Evolutionary conservation across 2,329 filamentous ascomycete species (phyloP).

Genomic region (Aspergillus sojae): DNA sequence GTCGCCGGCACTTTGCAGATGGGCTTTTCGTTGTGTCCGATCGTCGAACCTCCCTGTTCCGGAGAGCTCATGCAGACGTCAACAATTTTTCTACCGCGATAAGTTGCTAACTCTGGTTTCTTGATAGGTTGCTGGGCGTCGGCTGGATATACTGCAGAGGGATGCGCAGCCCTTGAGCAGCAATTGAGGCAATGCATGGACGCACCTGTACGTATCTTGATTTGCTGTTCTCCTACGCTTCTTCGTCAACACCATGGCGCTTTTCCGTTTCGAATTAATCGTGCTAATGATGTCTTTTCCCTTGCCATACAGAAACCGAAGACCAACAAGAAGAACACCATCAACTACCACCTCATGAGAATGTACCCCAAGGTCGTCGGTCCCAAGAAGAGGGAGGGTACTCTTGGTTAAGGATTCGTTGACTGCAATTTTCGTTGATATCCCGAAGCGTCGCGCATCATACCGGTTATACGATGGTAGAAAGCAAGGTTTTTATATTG

Average conservation of each 20-base stretch:
- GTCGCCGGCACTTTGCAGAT: neutral
- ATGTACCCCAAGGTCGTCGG: slow-evolving; percentile 74
- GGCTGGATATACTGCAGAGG: slow-evolving; percentile 53
- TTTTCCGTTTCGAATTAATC: neutral
- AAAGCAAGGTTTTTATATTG: neutral
- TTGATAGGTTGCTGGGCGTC: slow-evolving; percentile 51
- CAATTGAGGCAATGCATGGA: slow-evolving; percentile 76
- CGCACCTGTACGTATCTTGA: slow-evolving; percentile 60
- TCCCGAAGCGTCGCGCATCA: slow-evolving; percentile 8
- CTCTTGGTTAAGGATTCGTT: slow-evolving; percentile 33
- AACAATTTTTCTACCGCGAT: neutral
- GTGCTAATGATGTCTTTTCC: slow-evolving; percentile 10
- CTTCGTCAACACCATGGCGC: neutral
- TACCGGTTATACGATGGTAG: neutral
- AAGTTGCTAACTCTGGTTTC: slow-evolving; percentile 16
- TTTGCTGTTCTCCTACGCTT: neutral
- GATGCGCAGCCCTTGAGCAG: slow-evolving; percentile 62
- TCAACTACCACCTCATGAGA: slow-evolving; percentile 89
- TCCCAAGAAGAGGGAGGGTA: slow-evolving; percentile 65
- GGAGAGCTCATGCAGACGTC: neutral
- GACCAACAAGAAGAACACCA: slow-evolving; percentile 68
- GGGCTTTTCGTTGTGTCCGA: neutral
- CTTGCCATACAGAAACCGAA: slow-evolving; percentile 53
- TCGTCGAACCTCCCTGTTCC: neutral
- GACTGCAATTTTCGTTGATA: slow-evolving; percentile 3